phyloP scores from a whole-genome alignment of 306 rosid species.

The Quillaja saponaria region DNA sequence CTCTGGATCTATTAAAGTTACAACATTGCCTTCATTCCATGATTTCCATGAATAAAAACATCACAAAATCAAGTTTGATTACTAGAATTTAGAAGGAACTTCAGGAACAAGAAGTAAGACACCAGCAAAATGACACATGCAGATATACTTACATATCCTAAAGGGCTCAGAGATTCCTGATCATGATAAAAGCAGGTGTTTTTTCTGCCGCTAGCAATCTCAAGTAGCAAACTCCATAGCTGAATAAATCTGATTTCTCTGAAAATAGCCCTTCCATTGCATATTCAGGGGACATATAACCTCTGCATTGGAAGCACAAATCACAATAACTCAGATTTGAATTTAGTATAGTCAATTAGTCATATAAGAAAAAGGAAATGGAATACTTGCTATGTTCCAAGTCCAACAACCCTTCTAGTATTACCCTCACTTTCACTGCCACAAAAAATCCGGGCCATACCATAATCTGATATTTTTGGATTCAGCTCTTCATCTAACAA shows the following conservation, averaged over 20 bases:
- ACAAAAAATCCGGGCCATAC: conserved; percentile 6
- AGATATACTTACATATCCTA: conserved; percentile 19
- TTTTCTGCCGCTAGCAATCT: conserved; percentile 13
- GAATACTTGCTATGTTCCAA: conserved; percentile 22
- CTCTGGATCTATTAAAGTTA: conserved; percentile 19
- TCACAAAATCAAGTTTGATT: neutral
- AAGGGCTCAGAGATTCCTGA: neutral
- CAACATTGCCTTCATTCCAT: conserved; percentile 24
- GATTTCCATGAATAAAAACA: conserved; percentile 33
- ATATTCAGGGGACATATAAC: conserved; percentile 37
- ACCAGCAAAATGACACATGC: no score
- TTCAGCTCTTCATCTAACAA: conserved; percentile 22
- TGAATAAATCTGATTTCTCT: conserved; percentile 33
- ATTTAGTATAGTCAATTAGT: no score
- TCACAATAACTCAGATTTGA: no score
- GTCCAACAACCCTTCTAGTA: conserved; percentile 2
- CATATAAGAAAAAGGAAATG: neutral
- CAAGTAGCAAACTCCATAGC: conserved; percentile 12
- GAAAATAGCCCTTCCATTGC: conserved; percentile 17
- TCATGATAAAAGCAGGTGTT: conserved; percentile 3
- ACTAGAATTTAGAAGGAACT: no score
- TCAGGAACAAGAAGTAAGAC: neutral
- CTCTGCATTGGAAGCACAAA: neutral
- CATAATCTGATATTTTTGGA: conserved; percentile 34
- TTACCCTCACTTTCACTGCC: conserved; percentile 5